Evolutionary conservation across 352 stramenopile species (phyloP), one percentile per base, ranked within the genome.

Genomic region (Globisporangium barbulae): DNA sequence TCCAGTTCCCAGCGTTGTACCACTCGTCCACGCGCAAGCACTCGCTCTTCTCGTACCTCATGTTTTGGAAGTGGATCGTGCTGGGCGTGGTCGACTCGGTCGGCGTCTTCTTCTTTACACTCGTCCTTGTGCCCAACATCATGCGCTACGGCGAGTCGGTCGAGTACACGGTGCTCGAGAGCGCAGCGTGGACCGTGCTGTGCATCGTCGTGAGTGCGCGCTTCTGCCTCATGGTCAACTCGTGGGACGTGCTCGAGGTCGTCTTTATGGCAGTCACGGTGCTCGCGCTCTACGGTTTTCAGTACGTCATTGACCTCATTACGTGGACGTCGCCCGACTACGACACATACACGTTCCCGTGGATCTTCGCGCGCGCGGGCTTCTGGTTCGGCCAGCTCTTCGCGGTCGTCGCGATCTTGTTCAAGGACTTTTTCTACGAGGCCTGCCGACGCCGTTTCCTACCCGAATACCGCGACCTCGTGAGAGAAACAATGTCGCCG

Each of bases 41-140:
- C 9, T 85, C 64, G 33, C 77, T 90, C 35, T 95, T 93, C 52
- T 78, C 76, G n/a, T 86, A 93, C 72, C 61, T 65, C 17, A 88
- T 91, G 75, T 95, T 95, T 65, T 95, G 86, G 86, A 90, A 92
- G 59, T 95, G 86, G 86, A 90, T 95, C 37, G 54, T 79, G 5
- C 47, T 91, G 30, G 86, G 75, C 0, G 72, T 95, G n/a, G 68
- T 95, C 7, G 86, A 95, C 63, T 93, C 86, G 5, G 53, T 95
- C 1, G 79, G 82, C 9, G 74, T 95, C 42, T 91, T 89, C 58
- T 83, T 80, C 45, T 77, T 86, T 12, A 84, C 76, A 45, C 52
- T 91, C 19, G 67, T 74, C 1, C 55, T 72, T 6, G 67, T 61
- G 2, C 80, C 75, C 64, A 89, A 85, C 35, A 74, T 95, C 33